phyloP scores from a whole-genome alignment of 1,284 basidiomycete species.

The Trichosporon sp. region DNA sequence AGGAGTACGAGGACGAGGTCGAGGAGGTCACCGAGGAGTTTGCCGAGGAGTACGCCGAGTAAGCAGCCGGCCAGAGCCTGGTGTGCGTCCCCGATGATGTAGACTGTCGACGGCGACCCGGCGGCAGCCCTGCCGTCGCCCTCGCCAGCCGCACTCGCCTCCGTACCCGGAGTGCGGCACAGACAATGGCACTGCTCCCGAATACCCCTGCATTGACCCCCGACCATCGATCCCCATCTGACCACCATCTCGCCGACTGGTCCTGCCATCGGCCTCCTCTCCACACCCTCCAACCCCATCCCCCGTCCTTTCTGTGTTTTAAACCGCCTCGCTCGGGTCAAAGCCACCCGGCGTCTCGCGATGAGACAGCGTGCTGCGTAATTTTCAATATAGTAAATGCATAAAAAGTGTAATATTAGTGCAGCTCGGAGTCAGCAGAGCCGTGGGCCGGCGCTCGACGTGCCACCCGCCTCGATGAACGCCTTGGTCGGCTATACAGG shows the following conservation, averaged over 20 bases:
- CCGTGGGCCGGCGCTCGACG: too few species aligned
- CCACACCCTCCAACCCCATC: neutral
- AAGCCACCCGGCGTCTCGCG: slow-evolving; percentile 43
- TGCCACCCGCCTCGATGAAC: neutral
- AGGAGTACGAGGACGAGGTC: slow-evolving; percentile 50
- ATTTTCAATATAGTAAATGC: slow-evolving; percentile 1
- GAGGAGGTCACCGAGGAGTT: slow-evolving; percentile 35
- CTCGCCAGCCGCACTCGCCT: slow-evolving; percentile 8
- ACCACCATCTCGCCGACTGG: neutral
- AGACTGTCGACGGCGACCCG: slow-evolving; percentile 14
- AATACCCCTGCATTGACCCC: slow-evolving; percentile 2
- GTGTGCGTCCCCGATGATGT: slow-evolving; percentile 15
- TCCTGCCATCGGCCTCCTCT: too few species aligned
- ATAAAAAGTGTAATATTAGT: slow-evolving; percentile 4
- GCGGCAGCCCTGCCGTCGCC: slow-evolving; percentile 22
- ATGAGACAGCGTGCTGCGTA: slow-evolving; percentile 47
- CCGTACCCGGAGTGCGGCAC: neutral
- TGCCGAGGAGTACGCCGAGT: slow-evolving; percentile 38
- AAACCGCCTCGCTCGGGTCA: slow-evolving; percentile 5
- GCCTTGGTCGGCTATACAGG: too few species aligned
- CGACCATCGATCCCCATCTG: neutral
- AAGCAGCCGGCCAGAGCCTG: slow-evolving; percentile 7
- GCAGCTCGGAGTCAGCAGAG: neutral
- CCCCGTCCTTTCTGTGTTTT: slow-evolving; percentile 11
- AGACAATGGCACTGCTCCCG: neutral